A percentile compares a stretch with the other conserved stretches of the same genome.
phyloP scores from a whole-genome alignment of 2,329 filamentous ascomycete species.

The Curvularia sp. region DNA sequence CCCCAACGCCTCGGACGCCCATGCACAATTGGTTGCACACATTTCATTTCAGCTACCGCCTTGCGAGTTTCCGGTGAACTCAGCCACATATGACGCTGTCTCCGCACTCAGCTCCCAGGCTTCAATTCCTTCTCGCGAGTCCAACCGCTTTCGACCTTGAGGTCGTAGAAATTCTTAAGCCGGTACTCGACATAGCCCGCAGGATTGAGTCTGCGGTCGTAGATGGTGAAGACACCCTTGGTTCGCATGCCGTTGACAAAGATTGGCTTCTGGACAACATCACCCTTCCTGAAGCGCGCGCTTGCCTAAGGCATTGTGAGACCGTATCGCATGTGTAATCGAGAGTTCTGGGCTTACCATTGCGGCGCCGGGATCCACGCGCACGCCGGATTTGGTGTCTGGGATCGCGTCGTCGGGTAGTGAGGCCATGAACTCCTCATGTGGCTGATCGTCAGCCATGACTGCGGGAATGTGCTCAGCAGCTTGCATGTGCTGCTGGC shows the following conservation, averaged over 20 bases:
- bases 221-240: conserved; percentile 36
- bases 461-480: conserved; percentile 28
- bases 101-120: conserved; percentile 23
- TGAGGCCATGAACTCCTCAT: conserved; percentile 26
- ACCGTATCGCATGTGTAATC: not conserved
- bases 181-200: conserved; percentile 41
- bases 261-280: conserved; percentile 39
- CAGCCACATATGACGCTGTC: conserved; percentile 30
- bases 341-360: conserved; percentile 20
- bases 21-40: conserved; percentile 24
- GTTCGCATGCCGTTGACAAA: conserved; percentile 25
- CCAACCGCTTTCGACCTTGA: conserved; percentile 30
- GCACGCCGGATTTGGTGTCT: conserved; percentile 36
- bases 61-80: conserved; percentile 24
- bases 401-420: conserved; percentile 22
- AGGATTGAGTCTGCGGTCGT: conserved; percentile 10
- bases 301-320: conserved; percentile 26
- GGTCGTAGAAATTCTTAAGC: conserved; percentile 24
- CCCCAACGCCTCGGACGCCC: conserved; percentile 25
- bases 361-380: conserved; percentile 24
- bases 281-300: conserved; percentile 31
- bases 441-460: conserved; percentile 32
- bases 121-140: conserved; percentile 40
- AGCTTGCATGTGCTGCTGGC: conserved; percentile 30
- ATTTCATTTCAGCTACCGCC: conserved; percentile 19